phyloP scores from a whole-genome alignment of 495 filamentous ascomycete species.

The Aspergillus bertholletiae region DNA sequence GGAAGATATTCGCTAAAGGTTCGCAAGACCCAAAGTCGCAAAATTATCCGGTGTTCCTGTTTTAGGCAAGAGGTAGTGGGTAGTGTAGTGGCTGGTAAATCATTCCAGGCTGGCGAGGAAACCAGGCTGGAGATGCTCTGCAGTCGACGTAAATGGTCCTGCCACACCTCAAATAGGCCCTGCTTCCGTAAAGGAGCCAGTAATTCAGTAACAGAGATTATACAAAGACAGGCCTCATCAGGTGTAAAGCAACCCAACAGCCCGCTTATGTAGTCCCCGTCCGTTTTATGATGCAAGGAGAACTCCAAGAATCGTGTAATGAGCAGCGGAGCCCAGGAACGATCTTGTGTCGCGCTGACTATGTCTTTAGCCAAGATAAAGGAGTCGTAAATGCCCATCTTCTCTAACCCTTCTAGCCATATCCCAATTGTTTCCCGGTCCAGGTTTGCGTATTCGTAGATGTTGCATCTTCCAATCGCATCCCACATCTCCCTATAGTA shows the following conservation, averaged over 20 bases:
- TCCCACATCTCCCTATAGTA: slow-evolving; percentile 35
- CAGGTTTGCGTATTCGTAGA: slow-evolving; percentile 34
- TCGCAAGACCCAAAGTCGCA: slow-evolving; percentile 38
- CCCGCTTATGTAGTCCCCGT: slow-evolving; percentile 7
- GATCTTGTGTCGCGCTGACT: slow-evolving; percentile 23
- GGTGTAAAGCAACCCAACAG: slow-evolving; percentile 23
- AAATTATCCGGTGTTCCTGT: slow-evolving; percentile 25
- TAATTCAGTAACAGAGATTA: slow-evolving; percentile 34
- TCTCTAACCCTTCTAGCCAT: slow-evolving; percentile 31
- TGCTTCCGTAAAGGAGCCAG: slow-evolving; percentile 19
- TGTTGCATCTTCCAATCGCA: slow-evolving; percentile 36
- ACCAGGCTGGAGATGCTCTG: slow-evolving; percentile 19
- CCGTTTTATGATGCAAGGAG: neutral
- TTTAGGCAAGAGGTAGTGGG: slow-evolving; percentile 3
- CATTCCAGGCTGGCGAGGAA: slow-evolving; percentile 24
- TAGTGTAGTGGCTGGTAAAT: slow-evolving; percentile 7
- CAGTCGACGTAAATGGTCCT: slow-evolving; percentile 23
- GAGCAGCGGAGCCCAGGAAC: slow-evolving; percentile 26
- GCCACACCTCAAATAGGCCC: slow-evolving; percentile 28
- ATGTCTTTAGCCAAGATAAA: slow-evolving; percentile 33
- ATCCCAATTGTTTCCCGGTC: slow-evolving; percentile 21
- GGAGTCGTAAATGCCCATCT: slow-evolving; percentile 4
- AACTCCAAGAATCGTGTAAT: slow-evolving; percentile 25
- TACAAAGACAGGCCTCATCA: slow-evolving; percentile 21
- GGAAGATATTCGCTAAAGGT: slow-evolving; percentile 22